A percentile compares a stretch with the other conserved stretches of the same genome.
These are phyloP conservation scores for Calophaca sinica DNA, from an alignment of 306 rosid genomes.

Conservation along the genomic window DNA sequence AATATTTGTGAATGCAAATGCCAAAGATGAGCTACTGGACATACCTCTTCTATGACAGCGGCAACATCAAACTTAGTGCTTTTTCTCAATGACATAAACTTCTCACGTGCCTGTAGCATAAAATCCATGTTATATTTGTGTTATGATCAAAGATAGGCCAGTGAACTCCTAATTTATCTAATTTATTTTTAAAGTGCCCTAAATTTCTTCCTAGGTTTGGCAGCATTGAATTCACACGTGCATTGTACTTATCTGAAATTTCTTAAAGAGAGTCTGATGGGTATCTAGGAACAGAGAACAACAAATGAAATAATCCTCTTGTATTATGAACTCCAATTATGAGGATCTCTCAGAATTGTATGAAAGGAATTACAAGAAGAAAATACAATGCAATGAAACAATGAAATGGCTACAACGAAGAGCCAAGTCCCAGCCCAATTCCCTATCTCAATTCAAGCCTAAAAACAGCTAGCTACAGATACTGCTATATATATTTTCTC, in stretches of 20 bases:
- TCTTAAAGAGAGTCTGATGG: slow-evolving; percentile 26
- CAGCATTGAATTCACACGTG: slow-evolving; percentile 1
- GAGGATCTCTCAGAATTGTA: too few species aligned
- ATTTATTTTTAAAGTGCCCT: slow-evolving; percentile 18
- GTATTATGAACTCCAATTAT: too few species aligned
- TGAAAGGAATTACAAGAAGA: too few species aligned
- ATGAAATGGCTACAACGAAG: too few species aligned
- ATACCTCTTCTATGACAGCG: slow-evolving; percentile 73
- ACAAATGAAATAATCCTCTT: too few species aligned
- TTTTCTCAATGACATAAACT: slow-evolving; percentile 75
- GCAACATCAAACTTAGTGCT: slow-evolving; percentile 72
- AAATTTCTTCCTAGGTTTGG: neutral
- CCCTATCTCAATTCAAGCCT: too few species aligned
- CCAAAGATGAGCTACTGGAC: slow-evolving; percentile 29
- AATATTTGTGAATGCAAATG: slow-evolving; percentile 31
- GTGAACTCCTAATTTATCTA: slow-evolving; percentile 18
- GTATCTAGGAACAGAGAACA: too few species aligned
- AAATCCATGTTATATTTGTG: slow-evolving; percentile 42
- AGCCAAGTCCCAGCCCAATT: too few species aligned
- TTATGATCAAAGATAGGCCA: slow-evolving; percentile 35
- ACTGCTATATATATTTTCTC: too few species aligned
- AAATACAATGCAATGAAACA: too few species aligned
- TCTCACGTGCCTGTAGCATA: slow-evolving; percentile 77
- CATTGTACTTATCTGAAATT: slow-evolving; percentile 21
- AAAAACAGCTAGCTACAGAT: too few species aligned